Base-by-base conservation (phyloP, 2,329 filamentous ascomycete genomes). In the Paecilomyces fulvus region DNA sequence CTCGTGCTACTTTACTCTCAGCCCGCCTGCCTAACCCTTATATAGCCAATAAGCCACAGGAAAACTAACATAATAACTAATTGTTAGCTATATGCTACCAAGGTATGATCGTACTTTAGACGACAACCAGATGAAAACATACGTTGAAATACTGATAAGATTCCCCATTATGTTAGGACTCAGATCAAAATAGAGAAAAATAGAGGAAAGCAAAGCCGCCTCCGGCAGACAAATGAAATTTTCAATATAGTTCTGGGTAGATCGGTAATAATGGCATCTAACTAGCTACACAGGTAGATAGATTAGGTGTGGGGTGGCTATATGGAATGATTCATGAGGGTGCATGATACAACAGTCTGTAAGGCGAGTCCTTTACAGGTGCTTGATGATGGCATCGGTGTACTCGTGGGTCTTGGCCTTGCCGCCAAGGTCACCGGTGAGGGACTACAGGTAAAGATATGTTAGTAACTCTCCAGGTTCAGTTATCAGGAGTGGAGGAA, bases 351-450 rank as follows among this genome's bases (percentile, higher is more conserved):
- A 69, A 64, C 64, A 51, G 46, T 30, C 46, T 58, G 54, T 46
- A 57, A 58, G 60, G 60, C 58, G 56, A 60, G 57, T 63, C 63
- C 58, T 64, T 71, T 76, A 77, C 65, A 86, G 73, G 61, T 80
- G 79, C 70, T 80, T 79, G 76, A 97, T 96, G 73, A 99, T 96
- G 65, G 94, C 92, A 59, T 82, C 83, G 58, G 94, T 90, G 76
- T 95, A 99, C 80, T 99, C 90, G 78, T 87, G 80, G 58, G 94
- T 99, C 86, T 95, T 96, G 68, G 94, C 84, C 81, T 91, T 96
- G 74, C 94, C 94, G 68, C 94, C 94, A 67, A 99, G 81, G 77
- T 99, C 94, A 69, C 94, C 92, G 31, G 94, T 99, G 75, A 99
- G 85, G 60, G 85, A 77, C 82, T 84, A 67, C 5, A 55, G 46